Evolutionary conservation across 345 rosid species (phyloP), one percentile per base, ranked within the genome.

Genomic region (Eucalyptus shirleyi): DNA sequence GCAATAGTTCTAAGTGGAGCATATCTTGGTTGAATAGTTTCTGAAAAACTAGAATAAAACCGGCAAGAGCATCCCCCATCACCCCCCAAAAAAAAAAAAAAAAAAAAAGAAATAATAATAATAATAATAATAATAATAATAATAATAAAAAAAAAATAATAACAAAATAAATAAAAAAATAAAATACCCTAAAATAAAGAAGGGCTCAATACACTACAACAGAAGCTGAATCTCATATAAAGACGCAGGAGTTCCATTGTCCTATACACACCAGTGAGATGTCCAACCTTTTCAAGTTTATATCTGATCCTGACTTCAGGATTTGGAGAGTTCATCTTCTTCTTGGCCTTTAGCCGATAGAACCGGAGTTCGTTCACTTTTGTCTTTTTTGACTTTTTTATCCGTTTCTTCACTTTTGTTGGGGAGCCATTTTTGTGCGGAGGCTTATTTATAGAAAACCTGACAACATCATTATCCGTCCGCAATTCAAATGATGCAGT

Each of bases 271-370:
- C 9, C 6, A 77, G 85, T 77, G 47, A 77, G 47, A 77, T 12
- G 32, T 62, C 91, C 59, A 89, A 96, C 99, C 99, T 96, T 98
- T 87, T 95, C 98, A 49, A 96, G 98, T 93, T 96, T 98, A 90
- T 98, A 98, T 88, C 95, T 93, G 87, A 98, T 97, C 93, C 99
- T 92, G 87, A 98, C 98, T 95, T 96, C 98, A 30, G 99, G 99
- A 88, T 96, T 97, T 21, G 97, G 97, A 81, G 99, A 97, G 92
- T 97, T 98, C 93, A 95, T 98, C 97, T 96, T 95, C 97, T 94
- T 98, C 91, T 96, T 97, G 72, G 99, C 98, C 95, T 95, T 96
- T 24, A 97, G 93, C 87, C 98, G 96, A 87, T 95, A 97, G 67
- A 96, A 95, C 88, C 95, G 93, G 81, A 98, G 95, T 91, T 98